These are phyloP conservation scores for Blastobotrys petasosporus DNA, from an alignment of 1,139 yeast genomes.

Conservation along the genomic window DNA sequence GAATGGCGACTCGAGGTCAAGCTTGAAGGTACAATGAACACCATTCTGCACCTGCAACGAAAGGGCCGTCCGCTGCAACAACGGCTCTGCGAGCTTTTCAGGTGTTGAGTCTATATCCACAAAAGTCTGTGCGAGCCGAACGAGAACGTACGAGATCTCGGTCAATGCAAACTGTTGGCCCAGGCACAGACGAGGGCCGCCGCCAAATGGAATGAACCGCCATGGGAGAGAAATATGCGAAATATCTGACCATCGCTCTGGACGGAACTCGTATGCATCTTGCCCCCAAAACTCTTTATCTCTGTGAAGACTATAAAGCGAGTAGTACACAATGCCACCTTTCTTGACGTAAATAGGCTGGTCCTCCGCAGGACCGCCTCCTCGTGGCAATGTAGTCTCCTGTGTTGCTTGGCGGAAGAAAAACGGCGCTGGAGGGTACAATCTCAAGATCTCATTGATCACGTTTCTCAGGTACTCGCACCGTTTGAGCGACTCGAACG, in stretches of 20 bases:
- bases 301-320: conserved; percentile 44
- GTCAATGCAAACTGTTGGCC: conserved; percentile 58
- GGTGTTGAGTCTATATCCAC: conserved; percentile 14
- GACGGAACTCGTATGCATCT: conserved; percentile 44
- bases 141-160: conserved; percentile 46
- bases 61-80: conserved; percentile 1
- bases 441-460: conserved; percentile 46
- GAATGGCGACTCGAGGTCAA: not conserved
- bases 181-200: conserved; percentile 55
- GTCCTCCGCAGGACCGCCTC: conserved; percentile 39
- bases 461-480: conserved; percentile 46
- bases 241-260: conserved; percentile 45
- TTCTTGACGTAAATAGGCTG: conserved; percentile 44
- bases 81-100: not conserved
- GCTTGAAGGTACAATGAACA: conserved; percentile 1
- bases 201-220: conserved; percentile 42
- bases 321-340: conserved; percentile 43
- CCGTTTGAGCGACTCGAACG: conserved; percentile 48
- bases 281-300: conserved; percentile 41
- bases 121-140: conserved; percentile 40
- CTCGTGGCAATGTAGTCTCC: conserved; percentile 30
- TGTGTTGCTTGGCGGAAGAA: conserved; percentile 45
- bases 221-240: conserved; percentile 23
- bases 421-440: conserved; percentile 53
- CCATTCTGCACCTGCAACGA: conserved; percentile 5